Conservation (phyloP, 169 alveolate species). For the Cryptosporidium tyzzeri region DNA sequence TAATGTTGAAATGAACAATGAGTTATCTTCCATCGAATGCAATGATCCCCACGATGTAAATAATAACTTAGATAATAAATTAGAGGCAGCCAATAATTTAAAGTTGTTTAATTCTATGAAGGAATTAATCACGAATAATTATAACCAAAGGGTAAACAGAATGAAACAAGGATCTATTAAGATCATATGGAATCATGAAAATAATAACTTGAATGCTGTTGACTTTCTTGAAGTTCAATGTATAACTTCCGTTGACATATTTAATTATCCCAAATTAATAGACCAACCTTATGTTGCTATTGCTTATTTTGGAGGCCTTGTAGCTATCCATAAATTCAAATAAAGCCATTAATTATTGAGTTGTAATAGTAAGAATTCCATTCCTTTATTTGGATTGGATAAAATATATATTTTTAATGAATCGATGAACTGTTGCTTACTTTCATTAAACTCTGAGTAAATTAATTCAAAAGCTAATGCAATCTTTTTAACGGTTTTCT, state of each 20-base stretch:
- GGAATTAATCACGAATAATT: conserved; percentile 4
- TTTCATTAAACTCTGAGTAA: conserved; percentile 30
- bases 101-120: conserved; percentile 23
- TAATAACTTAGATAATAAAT: not conserved
- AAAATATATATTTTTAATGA: conserved; percentile 23
- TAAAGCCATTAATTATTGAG: not conserved
- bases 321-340: conserved; percentile 41
- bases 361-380: conserved; percentile 21
- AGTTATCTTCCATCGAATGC: not conserved
- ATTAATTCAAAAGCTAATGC: conserved; percentile 31
- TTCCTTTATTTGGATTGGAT: conserved; percentile 12
- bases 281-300: conserved; percentile 60
- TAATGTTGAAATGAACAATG: not conserved
- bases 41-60: not conserved
- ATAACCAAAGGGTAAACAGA: conserved; percentile 13
- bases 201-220: not conserved
- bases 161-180: conserved; percentile 10
- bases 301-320: conserved; percentile 64
- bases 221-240: conserved; percentile 68
- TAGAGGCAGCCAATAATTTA: not conserved
- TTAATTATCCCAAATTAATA: conserved; percentile 46
- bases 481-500: conserved; percentile 25
- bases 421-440: conserved; percentile 13
- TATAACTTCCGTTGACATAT: conserved; percentile 29
- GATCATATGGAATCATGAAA: conserved; percentile 25